Evolutionary conservation across 345 rosid genomes (phyloP), one percentile per base, ranked within the genome.

Genomic region (Boechera divaricarpa): DNA sequence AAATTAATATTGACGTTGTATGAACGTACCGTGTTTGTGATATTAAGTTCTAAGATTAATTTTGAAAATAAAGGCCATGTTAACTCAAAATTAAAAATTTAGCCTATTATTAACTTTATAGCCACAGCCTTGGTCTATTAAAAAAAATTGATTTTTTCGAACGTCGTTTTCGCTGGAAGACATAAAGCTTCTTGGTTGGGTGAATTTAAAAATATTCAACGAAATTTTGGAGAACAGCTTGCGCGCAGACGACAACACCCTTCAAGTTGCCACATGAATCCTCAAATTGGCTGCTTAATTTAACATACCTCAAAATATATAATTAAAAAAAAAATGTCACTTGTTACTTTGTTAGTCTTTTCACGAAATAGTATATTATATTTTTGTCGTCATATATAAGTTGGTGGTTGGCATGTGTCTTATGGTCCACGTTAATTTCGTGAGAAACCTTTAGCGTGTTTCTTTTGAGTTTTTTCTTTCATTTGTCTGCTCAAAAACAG

Each of bases 161-260:
- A 63, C 28, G 76, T 47, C 76, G 18, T 48, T 70, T 38, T 77
- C 76, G 3, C 56, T 12, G 60, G 58, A 63, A 63, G 76, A 77
- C 80, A 70, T 64, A 77, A 63, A 77, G 76, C 67, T 77, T 26
- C 71, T 56, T 64, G 67, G 76, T 70, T 70, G 67, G 76, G 39
- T 77, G 80, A 70, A 77, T 70, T 38, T 70, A 38, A 29, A 63
- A 63, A 32, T 47, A 71, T 70, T 77, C 76, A 70, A 70, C 66
- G 71, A 35, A 26, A 2, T 4, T 47, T 63, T 77, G 80, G 76
- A 77, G 53, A 29, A 77, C 76, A 77, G 80, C 80, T 77, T 77
- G 76, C 42, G 42, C 4, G 42, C 72, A 70, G 11, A 70, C 15
- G 42, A 32, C 69, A 63, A 63, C 15, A 61, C 53, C 41, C 39